Percentiles rank a stretch among this genome's conserved stretches.
phyloP scores from a whole-genome alignment of 306 rosid genomes.

The Boehmeria nivea region DNA sequence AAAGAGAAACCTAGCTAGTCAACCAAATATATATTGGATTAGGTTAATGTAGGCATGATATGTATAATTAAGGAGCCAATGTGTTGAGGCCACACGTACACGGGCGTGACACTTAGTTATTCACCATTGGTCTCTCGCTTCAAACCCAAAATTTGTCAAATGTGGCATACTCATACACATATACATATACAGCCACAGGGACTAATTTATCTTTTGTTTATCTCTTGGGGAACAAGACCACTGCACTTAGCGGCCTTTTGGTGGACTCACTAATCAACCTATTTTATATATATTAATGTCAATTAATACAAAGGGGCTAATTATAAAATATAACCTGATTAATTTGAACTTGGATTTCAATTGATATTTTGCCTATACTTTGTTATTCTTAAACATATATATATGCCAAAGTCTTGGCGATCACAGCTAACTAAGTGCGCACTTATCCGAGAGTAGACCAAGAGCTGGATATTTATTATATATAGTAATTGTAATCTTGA shows the following conservation, averaged over 20 bases:
- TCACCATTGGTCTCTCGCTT: slow-evolving; percentile 24
- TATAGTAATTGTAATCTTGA: no score
- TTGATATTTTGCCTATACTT: no score
- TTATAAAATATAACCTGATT: neutral
- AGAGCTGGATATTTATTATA: no score
- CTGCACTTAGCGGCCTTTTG: no score
- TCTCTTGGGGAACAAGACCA: slow-evolving; percentile 3
- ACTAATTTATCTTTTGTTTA: slow-evolving; percentile 7
- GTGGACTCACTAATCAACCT: no score
- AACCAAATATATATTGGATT: slow-evolving; percentile 25
- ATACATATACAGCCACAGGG: neutral
- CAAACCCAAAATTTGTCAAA: neutral
- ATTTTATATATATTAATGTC: no score
- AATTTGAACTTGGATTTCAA: neutral
- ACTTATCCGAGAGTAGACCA: no score
- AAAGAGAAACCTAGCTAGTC: neutral
- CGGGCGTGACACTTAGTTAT: slow-evolving; percentile 28
- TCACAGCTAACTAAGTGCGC: no score
- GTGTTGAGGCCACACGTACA: slow-evolving; percentile 33
- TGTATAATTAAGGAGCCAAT: slow-evolving; percentile 37
- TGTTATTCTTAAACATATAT: no score
- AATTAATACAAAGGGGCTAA: no score
- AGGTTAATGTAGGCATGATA: slow-evolving; percentile 47
- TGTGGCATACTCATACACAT: neutral
- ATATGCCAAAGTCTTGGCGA: no score